These are phyloP conservation scores for Hanseniaspora thailandica DNA, from an alignment of 805 yeast genomes.

Conservation along the genomic window DNA sequence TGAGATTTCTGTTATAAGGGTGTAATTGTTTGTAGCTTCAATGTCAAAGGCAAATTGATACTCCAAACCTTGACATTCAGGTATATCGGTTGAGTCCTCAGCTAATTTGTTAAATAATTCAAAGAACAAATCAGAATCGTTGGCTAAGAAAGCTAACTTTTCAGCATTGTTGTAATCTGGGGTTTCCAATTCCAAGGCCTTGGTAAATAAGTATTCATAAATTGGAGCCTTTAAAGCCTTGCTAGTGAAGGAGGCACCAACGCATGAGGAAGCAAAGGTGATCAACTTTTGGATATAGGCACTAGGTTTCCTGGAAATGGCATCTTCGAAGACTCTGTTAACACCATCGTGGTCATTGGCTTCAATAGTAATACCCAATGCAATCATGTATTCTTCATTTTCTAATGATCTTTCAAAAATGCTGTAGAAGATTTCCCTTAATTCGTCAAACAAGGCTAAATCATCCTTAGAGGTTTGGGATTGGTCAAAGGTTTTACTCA, in stretches of 20 bases:
- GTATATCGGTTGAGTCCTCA: constrained; percentile 24
- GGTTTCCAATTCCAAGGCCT: constrained; percentile 43
- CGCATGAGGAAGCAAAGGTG: constrained; percentile 63
- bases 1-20: constrained; percentile 32
- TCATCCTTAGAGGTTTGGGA: constrained; percentile 26
- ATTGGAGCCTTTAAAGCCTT: constrained; percentile 55
- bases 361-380: constrained; percentile 83
- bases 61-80: constrained; percentile 45
- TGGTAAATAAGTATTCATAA: constrained; percentile 48
- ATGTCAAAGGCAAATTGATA: constrained; percentile 93
- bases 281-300: constrained; percentile 45
- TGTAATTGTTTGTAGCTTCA: constrained; percentile 34
- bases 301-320: constrained; percentile 34
- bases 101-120: constrained; percentile 39
- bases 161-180: constrained; percentile 78
- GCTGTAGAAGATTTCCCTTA: constrained; percentile 62
- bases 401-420: constrained; percentile 74
- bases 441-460: constrained; percentile 43
- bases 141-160: constrained; percentile 78
- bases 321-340: constrained; percentile 40
- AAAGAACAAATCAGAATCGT: constrained; percentile 61
- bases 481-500: constrained; percentile 37
- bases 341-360: constrained; percentile 76
- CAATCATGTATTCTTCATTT: constrained; percentile 62
- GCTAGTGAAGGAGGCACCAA: constrained; percentile 54